phyloP scores from a whole-genome alignment of 371 early-diverging fungal species.

The Mucor irregularis region DNA sequence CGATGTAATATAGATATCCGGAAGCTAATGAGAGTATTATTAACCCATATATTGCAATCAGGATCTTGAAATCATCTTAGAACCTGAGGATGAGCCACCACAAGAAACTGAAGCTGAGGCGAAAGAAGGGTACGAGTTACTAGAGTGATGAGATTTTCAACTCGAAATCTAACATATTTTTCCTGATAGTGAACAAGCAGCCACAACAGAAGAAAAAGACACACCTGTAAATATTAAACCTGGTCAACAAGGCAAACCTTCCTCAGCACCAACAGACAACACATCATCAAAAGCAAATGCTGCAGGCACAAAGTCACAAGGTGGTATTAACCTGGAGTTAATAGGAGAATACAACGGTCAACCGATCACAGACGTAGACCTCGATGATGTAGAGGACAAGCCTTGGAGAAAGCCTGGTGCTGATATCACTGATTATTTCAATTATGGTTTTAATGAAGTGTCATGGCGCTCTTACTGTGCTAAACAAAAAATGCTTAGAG shows the following conservation, averaged over 20 bases:
- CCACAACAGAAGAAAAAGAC: conserved; percentile 21
- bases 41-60: conserved; percentile 13
- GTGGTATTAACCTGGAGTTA: conserved; percentile 70
- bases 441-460: conserved; percentile 96
- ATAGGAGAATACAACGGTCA: conserved; percentile 79
- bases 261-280: conserved; percentile 20
- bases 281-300: conserved; percentile 21
- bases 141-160: not conserved
- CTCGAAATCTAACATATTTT: not conserved
- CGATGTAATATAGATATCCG: conserved; percentile 33
- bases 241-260: conserved; percentile 36
- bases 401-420: conserved; percentile 98
- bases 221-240: conserved; percentile 67
- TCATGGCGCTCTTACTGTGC: conserved; percentile 93
- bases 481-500: conserved; percentile 86
- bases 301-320: conserved; percentile 31
- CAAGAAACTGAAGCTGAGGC: conserved; percentile 12
- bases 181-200: not conserved
- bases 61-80: conserved; percentile 72
- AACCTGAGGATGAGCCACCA: conserved; percentile 47
- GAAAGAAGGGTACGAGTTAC: conserved; percentile 8
- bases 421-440: conserved; percentile 98
- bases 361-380: conserved; percentile 84
- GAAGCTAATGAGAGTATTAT: not conserved
- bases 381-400: conserved; percentile 88